Base-by-base conservation (phyloP, 2,329 filamentous ascomycete genomes). In the Teratosphaeria pseudoeucalypti region DNA sequence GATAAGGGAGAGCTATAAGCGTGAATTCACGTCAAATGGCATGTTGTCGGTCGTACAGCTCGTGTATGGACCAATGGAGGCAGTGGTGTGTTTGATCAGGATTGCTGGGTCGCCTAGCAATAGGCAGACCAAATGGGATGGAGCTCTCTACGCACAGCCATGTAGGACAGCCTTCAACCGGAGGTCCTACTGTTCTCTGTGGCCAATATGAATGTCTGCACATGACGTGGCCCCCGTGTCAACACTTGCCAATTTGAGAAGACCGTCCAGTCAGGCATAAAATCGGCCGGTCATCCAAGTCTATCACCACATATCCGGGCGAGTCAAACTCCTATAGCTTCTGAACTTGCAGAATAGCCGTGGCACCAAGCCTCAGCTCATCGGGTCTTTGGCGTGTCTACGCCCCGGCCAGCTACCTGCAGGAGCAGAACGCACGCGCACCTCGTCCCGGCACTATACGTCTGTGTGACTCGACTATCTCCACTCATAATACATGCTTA, bases 1-100 rank as follows among this genome's bases (percentile, higher is more conserved):
- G 19, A 16, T 57, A 74, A 72, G 61, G 60, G 56, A 34, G 63
- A 64, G 60, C 54, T 64, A n/a, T 64, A 61, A 57, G 32, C 14
- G 14, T 9, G 53, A n/a, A 54, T 27, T 6, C 12, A 6, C 7
- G 37, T 43, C 12, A n/a, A 14, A 43, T 6, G 37, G 37, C 11
- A 6, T 43, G 37, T 5, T 14, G 4, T 14, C 37, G 16, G 4
- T 43, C 37, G 6, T 43, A 12, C 12, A n/a, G 37, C 37, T n/a
- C 16, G 16, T 6, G 16, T 12, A 43, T 2, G 16, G 12, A 14
- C 5, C 37, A 43, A 16, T 43, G 12, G 37, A 43, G 37, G 37
- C 37, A 43, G 37, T 14, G 37, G 37, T 16, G 3, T 39, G 14
- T 16, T 14, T 43, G 11, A 43, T 43, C 16, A 14, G 16, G 37